These are phyloP conservation scores for Artemisia argyi DNA, from an alignment of 129 eudicot genomes.

Conservation along the genomic window DNA sequence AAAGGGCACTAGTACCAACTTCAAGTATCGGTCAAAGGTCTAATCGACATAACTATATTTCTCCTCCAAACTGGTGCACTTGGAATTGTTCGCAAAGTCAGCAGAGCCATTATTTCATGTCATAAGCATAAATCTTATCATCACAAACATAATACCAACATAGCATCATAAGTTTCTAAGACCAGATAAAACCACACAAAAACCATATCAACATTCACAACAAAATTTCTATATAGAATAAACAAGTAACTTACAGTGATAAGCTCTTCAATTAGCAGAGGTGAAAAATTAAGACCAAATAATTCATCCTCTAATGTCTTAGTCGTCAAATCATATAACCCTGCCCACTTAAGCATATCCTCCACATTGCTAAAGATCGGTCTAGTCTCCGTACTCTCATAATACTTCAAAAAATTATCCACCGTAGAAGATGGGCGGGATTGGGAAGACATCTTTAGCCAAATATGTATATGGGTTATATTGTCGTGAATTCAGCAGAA, in stretches of 20 bases:
- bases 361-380: too few relatives aligned
- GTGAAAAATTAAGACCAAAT: slow-evolving; percentile 68
- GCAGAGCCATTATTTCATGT: slow-evolving; percentile 4
- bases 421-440: too few relatives aligned
- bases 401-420: too few relatives aligned
- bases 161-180: slow-evolving; percentile 2
- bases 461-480: too few relatives aligned
- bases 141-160: slow-evolving; percentile 7
- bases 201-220: not conserved
- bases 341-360: too few relatives aligned
- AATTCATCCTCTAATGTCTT: too few relatives aligned
- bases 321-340: too few relatives aligned
- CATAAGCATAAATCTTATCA: not conserved
- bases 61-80: not conserved
- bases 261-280: slow-evolving; percentile 78
- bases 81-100: not conserved
- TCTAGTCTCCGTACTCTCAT: too few relatives aligned
- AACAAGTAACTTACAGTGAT: slow-evolving; percentile 60
- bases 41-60: slow-evolving; percentile 9
- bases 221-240: not conserved
- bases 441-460: too few relatives aligned
- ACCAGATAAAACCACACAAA: slow-evolving; percentile 4
- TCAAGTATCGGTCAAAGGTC: not conserved
- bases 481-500: too few relatives aligned
- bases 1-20: not conserved